Evolutionary conservation across 108 stramenopile genomes (phyloP), one percentile per base, ranked within the genome.

Genomic region (Schizochytrium sp.): DNA sequence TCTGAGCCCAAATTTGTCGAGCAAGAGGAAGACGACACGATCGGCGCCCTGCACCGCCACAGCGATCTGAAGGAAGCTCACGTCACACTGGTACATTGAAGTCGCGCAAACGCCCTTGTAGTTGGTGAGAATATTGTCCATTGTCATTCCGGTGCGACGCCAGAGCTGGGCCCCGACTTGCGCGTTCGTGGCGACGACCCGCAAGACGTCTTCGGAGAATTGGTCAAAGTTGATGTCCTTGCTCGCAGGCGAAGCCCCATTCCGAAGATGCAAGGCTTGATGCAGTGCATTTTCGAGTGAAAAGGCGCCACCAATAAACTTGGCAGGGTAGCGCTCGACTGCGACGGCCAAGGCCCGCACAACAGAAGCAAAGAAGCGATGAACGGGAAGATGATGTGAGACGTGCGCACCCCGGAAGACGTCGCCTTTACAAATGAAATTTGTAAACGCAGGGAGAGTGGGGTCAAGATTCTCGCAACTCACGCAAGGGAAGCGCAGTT

Each of bases 101-200:
- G 45, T 47, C 10, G 76, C 45, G 51, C 76, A 83, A 23, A 53
- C 48, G 45, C 76, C 76, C 23, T 83, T 83, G 76, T 83, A 83
- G 23, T 83, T 83, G 19, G 76, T 83, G 19, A 83, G 48, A 83
- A 83, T 83, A 34, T 83, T 83, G 51, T 83, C 76, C 76, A 83
- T 83, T 12, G 76, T 83, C 48, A 83, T 53, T 1, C 76, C 76
- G 28, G 45, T 83, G 45, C 76, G 45, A 12, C 76, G 45, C 76
- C 76, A 83, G 12, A 83, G 76, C 23, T 83, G 76, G 48, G 76
- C 45, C 6, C 51, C 48, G 51, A 83, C 28, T 4, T 83, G 76
- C 16, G 76, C 76, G 28, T 53, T 83, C 12, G 76, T 28, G 25
- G 51, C 45, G 16, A 53, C 48, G n/a, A 83, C 51, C 0, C 76